Evolutionary conservation across 1,139 yeast genomes (phyloP).

Genomic region (Candida dubliniensis): DNA sequence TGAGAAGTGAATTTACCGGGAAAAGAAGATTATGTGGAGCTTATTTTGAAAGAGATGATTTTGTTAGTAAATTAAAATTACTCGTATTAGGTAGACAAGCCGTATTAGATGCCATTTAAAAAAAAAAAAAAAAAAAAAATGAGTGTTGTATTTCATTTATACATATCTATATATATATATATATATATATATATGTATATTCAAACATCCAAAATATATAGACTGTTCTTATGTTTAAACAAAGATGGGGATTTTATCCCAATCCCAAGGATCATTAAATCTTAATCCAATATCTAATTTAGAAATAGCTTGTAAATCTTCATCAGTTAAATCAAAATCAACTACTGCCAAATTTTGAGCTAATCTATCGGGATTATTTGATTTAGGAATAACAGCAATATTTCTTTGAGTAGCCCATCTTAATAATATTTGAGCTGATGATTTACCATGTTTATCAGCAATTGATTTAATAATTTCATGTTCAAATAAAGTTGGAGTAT

Average conservation of each 20-base stretch:
- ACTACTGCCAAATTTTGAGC: constrained; percentile 55
- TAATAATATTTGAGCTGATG: constrained; percentile 64
- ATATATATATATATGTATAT: neutral
- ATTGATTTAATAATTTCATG: constrained; percentile 52
- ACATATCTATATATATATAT: neutral
- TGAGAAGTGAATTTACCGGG: constrained; percentile 70
- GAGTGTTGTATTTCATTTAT: too few species aligned
- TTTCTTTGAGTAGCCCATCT: constrained; percentile 83
- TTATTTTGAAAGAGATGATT: constrained; percentile 69
- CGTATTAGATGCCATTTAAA: constrained; percentile 37
- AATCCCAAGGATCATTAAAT: constrained; percentile 83
- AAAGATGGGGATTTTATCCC: constrained; percentile 62
- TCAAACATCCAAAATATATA: too few species aligned
- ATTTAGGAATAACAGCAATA: constrained; percentile 73
- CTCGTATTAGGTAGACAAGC: constrained; percentile 53
- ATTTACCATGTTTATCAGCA: constrained; percentile 53
- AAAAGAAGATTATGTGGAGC: constrained; percentile 78
- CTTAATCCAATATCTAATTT: constrained; percentile 67
- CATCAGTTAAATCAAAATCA: constrained; percentile 53
- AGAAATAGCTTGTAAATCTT: constrained; percentile 53
- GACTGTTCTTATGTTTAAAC: too few species aligned
- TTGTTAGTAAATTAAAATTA: constrained; percentile 54
- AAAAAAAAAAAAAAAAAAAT: neutral
- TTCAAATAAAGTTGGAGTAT: constrained; percentile 55
- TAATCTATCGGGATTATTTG: constrained; percentile 63